Percentiles rank a stretch among this genome's conserved stretches.
Evolutionary conservation across 1,284 basidiomycete species (phyloP).

Genomic region (Neonothopanus nambi): DNA sequence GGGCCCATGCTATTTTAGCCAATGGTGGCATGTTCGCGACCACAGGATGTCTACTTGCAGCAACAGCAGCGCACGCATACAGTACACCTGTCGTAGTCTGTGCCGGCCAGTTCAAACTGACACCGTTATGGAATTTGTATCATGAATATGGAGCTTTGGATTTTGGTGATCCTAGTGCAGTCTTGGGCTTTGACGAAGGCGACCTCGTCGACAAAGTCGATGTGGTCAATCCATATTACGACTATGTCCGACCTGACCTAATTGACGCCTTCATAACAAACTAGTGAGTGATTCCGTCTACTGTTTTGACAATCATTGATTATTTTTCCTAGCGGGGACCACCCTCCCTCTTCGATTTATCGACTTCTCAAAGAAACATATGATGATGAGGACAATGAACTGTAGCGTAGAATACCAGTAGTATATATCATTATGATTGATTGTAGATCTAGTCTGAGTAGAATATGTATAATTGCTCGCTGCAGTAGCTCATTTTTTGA

Average conservation of each 20-base stretch:
- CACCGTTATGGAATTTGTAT: conserved; percentile 91
- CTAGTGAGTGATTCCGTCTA: conserved; percentile 62
- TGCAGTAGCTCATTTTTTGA: conserved; percentile 31
- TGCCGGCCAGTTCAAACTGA: conserved; percentile 95
- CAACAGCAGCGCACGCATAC: conserved; percentile 89
- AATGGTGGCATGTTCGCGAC: conserved; percentile 95
- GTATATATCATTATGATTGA: conserved; percentile 11
- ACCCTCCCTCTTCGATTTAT: conserved; percentile 90
- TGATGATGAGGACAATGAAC: conserved; percentile 86
- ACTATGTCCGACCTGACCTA: conserved; percentile 91
- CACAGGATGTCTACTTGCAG: conserved; percentile 82
- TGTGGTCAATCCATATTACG: conserved; percentile 90
- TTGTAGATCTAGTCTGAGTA: conserved; percentile 19
- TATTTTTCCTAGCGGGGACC: conserved; percentile 70
- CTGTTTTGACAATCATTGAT: conserved; percentile 13
- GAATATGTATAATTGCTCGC: neutral
- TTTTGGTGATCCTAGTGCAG: conserved; percentile 83
- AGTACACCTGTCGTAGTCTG: conserved; percentile 93
- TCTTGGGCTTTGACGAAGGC: conserved; percentile 81
- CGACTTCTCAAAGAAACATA: conserved; percentile 89
- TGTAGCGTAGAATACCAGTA: conserved; percentile 35
- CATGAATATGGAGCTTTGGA: conserved; percentile 87
- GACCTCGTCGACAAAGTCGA: conserved; percentile 82
- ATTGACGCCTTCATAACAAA: conserved; percentile 96
- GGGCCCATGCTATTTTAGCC: conserved; percentile 91